Percentiles rank a stretch among this genome's conserved stretches.
These are phyloP conservation scores for Nemania sp. DNA, from an alignment of 2,329 filamentous ascomycete genomes.

Conservation along the genomic window DNA sequence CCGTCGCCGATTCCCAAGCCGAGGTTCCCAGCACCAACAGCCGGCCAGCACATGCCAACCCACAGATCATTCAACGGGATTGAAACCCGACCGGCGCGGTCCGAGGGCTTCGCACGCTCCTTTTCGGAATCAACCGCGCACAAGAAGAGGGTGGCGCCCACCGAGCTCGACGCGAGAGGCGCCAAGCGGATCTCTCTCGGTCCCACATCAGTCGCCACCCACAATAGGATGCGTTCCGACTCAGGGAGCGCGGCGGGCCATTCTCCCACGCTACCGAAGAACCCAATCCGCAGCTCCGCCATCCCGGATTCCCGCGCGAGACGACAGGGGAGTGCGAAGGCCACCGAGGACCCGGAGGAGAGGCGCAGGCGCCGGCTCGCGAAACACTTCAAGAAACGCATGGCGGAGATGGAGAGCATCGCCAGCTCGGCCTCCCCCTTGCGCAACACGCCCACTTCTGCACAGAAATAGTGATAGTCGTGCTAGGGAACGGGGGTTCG, in stretches of 20 bases:
- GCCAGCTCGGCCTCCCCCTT: slow-evolving; percentile 20
- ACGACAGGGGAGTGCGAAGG: background rate
- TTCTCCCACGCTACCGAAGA: slow-evolving; percentile 4
- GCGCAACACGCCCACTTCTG: slow-evolving; percentile 30
- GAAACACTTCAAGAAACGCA: slow-evolving; percentile 24
- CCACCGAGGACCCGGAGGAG: slow-evolving; percentile 14
- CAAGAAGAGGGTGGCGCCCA: slow-evolving; percentile 22
- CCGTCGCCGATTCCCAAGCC: slow-evolving; percentile 2
- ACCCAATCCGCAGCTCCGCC: background rate
- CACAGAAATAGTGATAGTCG: slow-evolving; percentile 22
- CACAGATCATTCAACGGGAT: slow-evolving; percentile 5
- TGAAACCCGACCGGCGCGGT: slow-evolving; percentile 9
- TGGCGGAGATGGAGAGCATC: slow-evolving; percentile 18
- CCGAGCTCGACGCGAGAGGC: slow-evolving; percentile 12
- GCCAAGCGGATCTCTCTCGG: slow-evolving; percentile 14
- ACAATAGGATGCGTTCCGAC: slow-evolving; percentile 6
- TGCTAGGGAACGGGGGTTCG: too few species aligned
- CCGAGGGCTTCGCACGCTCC: slow-evolving; percentile 13
- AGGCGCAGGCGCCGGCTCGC: slow-evolving; percentile 15
- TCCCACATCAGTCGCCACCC: background rate
- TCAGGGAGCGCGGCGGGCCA: slow-evolving; percentile 10
- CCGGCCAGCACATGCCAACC: background rate
- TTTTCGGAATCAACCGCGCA: slow-evolving; percentile 19
- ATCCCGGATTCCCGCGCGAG: background rate
- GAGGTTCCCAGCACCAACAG: background rate